phyloP scores from a whole-genome alignment of 2,329 filamentous ascomycete genomes.

The Colletotrichum sp. region DNA sequence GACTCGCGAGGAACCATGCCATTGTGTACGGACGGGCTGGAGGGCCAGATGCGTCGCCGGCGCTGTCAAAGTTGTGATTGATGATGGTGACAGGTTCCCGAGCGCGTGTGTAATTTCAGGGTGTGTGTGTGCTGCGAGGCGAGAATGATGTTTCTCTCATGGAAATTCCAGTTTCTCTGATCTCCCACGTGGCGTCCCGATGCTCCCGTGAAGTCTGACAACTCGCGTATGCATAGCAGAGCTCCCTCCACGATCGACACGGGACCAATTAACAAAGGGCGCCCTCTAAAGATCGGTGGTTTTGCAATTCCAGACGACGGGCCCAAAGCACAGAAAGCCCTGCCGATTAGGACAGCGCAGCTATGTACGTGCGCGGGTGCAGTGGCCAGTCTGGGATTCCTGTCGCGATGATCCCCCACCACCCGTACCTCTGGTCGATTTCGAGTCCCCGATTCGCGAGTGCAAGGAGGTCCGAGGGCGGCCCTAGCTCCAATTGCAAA shows the following conservation, averaged over 20 bases:
- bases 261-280: background rate
- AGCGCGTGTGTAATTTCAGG: background rate
- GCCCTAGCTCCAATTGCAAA: background rate
- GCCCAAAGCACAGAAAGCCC: background rate
- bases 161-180: background rate
- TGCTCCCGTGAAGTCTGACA: background rate
- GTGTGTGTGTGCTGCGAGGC: background rate
- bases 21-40: slow-evolving; percentile 40
- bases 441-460: background rate
- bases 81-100: background rate
- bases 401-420: background rate
- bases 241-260: background rate
- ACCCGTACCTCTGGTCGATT: background rate
- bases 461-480: background rate
- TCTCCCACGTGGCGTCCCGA: background rate
- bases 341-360: background rate
- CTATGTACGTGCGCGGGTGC: background rate
- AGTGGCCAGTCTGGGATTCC: background rate
- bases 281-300: background rate
- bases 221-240: background rate
- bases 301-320: background rate
- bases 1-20: slow-evolving; percentile 32
- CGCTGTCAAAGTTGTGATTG: background rate
- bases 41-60: background rate
- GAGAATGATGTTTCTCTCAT: background rate